Evolutionary conservation across 495 filamentous ascomycete genomes (phyloP), one percentile per base, ranked within the genome.

Genomic region (Aspergillus sparsus): DNA sequence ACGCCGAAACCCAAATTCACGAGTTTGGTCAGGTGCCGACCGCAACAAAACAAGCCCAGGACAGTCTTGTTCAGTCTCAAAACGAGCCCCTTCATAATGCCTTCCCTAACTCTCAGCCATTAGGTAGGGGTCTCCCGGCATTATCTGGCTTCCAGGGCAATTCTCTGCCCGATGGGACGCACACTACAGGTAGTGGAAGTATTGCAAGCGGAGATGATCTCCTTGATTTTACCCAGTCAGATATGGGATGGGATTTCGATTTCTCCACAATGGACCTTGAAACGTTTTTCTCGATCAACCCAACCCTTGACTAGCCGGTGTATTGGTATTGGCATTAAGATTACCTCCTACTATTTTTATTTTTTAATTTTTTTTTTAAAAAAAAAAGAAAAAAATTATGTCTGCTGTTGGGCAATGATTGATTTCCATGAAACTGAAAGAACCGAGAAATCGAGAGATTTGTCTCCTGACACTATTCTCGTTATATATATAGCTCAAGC

Each of bases 261-360:
- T 77, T 79, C 44, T 79, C 77, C 3, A 77, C 75, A 0, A 77
- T 79, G 74, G 77, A 79, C 53, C 58, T 79, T 13, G 76, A 77
- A 33, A 68, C 75, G 0, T 77, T 79, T 47, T 73, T 77, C 49
- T 79, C 75, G 7, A 61, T 74, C 13, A 70, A 75, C 55, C 71
- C 68, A 6, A 60, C 61, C 1, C 56, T 64, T 11, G 66, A 64
- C 42, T 34, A 60, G 6, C 51, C 53, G 5, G 34, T 42, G 3
- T 16, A 47, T 12, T 69, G 46, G 63, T 41, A 27, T n/a, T 15
- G 42, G 9, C 3, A 12, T 7, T n/a, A 42, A 42, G 11, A 42
- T 4, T 46, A 46, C 15, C 42, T 4, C 7, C n/a, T 27, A 27
- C 21, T 27, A 27, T 27, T 27, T 27, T n/a, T n/a, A n/a, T n/a